Conservation (phyloP, 2,329 filamentous ascomycete genomes). For the Talaromyces islandicus region DNA sequence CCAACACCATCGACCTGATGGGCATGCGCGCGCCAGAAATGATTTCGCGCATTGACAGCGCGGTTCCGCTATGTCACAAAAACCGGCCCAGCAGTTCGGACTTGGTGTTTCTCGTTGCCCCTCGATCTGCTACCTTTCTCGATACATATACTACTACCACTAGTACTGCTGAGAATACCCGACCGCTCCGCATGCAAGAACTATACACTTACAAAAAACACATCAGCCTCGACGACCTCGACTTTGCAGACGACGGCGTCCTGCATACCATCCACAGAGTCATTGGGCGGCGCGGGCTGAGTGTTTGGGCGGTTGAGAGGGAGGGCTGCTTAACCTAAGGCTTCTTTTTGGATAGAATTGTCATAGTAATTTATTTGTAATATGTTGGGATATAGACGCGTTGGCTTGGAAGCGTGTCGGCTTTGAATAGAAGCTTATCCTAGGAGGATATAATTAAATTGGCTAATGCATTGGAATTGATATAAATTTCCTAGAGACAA, state of each 20-base stretch:
- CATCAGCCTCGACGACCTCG: slow-evolving; percentile 48
- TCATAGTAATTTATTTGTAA: not conserved
- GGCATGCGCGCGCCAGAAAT: slow-evolving; percentile 39
- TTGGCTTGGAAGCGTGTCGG: too few relatives aligned
- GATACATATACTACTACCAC: slow-evolving; percentile 27
- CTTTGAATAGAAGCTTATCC: too few relatives aligned
- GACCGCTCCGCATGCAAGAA: slow-evolving; percentile 32
- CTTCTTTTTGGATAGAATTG: not conserved
- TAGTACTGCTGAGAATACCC: slow-evolving; percentile 9
- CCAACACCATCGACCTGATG: slow-evolving; percentile 43
- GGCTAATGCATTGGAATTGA: too few relatives aligned
- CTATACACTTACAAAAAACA: slow-evolving; percentile 42
- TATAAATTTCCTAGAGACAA: too few relatives aligned
- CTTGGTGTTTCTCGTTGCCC: slow-evolving; percentile 39
- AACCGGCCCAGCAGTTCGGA: slow-evolving; percentile 14
- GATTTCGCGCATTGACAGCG: slow-evolving; percentile 30
- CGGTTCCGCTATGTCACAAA: slow-evolving; percentile 25
- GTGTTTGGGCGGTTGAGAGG: slow-evolving; percentile 42
- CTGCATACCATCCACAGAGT: slow-evolving; percentile 40
- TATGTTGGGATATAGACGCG: not conserved
- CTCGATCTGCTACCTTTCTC: slow-evolving; percentile 38
- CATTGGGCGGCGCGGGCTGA: slow-evolving; percentile 43
- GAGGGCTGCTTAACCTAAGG: slow-evolving; percentile 18
- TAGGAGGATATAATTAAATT: too few relatives aligned
- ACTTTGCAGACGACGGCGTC: slow-evolving; percentile 45